phyloP scores from a whole-genome alignment of 192 early-diverging fungal species.

The Phycomyces blakesleeanus region DNA sequence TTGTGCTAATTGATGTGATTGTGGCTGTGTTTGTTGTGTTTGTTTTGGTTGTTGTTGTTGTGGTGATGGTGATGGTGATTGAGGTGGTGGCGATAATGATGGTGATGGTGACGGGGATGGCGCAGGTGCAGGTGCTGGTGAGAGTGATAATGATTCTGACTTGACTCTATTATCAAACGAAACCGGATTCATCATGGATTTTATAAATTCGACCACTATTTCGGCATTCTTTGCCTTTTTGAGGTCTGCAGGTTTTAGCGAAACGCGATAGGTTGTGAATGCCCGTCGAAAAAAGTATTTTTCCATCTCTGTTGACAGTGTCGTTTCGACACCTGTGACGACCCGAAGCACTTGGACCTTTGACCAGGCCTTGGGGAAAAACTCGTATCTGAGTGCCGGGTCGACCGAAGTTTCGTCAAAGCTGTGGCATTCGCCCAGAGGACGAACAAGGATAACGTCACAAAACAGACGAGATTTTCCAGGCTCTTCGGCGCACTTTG shows the following conservation, averaged over 20 bases:
- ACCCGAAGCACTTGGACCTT: conserved; percentile 20
- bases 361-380: conserved; percentile 33
- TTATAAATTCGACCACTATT: conserved; percentile 14
- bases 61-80: neutral
- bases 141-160: neutral
- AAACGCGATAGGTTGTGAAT: conserved; percentile 20
- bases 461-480: conserved; percentile 3
- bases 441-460: conserved; percentile 9
- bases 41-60: neutral
- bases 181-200: conserved; percentile 11
- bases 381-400: conserved; percentile 9
- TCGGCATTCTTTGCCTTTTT: conserved; percentile 15
- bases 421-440: conserved; percentile 5
- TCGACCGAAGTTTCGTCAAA: conserved; percentile 13
- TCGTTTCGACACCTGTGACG: conserved; percentile 11
- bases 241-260: conserved; percentile 11
- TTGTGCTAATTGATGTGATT: neutral
- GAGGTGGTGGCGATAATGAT: too few relatives aligned
- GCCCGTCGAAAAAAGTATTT: conserved; percentile 17
- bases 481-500: neutral
- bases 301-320: conserved; percentile 24
- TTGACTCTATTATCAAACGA: neutral
- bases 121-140: too few relatives aligned
- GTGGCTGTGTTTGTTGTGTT: too few relatives aligned
- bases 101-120: too few relatives aligned